Evolutionary conservation across 1,284 basidiomycete genomes (phyloP).

Genomic region (Moniliella sp.): DNA sequence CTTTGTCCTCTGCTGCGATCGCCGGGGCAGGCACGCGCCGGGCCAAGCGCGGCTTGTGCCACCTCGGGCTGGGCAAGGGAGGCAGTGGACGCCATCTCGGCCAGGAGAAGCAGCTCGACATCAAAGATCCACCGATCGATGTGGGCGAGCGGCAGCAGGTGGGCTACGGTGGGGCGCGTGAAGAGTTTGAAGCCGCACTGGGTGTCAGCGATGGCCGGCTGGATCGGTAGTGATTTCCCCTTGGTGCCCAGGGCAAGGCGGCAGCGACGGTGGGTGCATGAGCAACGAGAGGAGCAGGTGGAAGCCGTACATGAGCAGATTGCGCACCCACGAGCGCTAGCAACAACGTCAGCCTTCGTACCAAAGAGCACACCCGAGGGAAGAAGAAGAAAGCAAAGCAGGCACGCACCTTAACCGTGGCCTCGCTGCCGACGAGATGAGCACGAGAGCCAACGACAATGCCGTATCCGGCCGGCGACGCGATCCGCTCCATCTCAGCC

Average conservation of each 20-base stretch:
- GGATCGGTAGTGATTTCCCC: constrained; percentile 18
- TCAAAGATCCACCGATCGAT: constrained; percentile 63
- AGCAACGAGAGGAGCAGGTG: constrained; percentile 39
- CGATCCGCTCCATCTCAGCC: constrained; percentile 40
- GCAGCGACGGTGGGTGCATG: constrained; percentile 6
- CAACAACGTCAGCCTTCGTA: not conserved
- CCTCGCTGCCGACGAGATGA: constrained; percentile 69
- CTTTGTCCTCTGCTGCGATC: too few species aligned
- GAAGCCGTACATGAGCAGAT: constrained; percentile 73
- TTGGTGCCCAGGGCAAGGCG: not conserved
- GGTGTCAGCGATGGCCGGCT: constrained; percentile 73
- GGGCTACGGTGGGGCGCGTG: constrained; percentile 55
- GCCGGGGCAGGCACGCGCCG: too few species aligned
- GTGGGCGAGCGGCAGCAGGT: constrained; percentile 48
- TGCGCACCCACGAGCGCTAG: constrained; percentile 63
- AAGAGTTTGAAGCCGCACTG: constrained; percentile 75
- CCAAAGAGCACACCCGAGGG: not conserved
- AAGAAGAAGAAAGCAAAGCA: not conserved
- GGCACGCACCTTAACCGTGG: constrained; percentile 57
- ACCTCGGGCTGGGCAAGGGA: too few species aligned
- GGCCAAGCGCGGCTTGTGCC: too few species aligned
- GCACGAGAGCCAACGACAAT: constrained; percentile 58
- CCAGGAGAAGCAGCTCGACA: constrained; percentile 74
- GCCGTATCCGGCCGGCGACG: constrained; percentile 42
- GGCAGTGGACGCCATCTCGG: constrained; percentile 37